Evolutionary conservation across 176 grass and related monocot genomes (phyloP), one percentile per base, ranked within the genome.

Genomic region (Thalia dealbata): DNA sequence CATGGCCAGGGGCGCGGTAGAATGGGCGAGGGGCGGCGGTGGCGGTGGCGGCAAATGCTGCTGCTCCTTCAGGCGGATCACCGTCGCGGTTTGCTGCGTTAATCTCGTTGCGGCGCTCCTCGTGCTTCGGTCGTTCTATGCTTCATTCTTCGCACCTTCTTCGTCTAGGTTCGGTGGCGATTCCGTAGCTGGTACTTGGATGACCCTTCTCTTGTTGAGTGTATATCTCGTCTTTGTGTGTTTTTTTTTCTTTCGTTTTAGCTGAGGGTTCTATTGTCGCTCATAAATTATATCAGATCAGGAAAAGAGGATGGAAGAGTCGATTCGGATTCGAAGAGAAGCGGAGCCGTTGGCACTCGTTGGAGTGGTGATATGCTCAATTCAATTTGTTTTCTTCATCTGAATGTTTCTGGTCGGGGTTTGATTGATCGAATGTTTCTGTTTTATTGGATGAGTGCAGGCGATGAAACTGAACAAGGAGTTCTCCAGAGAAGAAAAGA

Each of bases 101-200:
- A 99, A 99, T 80, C 83, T 93, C 23, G 69, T 93, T 44, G 87
- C 86, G 62, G 83, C 81, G 44, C 79, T 99, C 56, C 67, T 99
- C 50, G 86, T 99, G 75, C 83, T 99, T 23, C 86, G 89, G 72
- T 87, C 83, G 80, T 77, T 91, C 69, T 86, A 84, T 60, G 77
- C 81, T 25, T 76, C 77, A 22, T 29, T 56, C 50, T 71, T 73
- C 65, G 50, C 58, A 45, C 35, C 55, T 1, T 59, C 73, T 15
- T 45, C 58, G 10, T 63, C 73, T 38, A 27, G 58, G 14, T 14
- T 43, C 73, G 45, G 0, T 0, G 67, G 80, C 10, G 3, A 42
- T 79, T 72, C 78, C 9, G 19, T 30, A 8, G 43, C 77, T 30
- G 77, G 77, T 79, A 28, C 58, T 11, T 46, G 48, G 32, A 59